phyloP scores from a whole-genome alignment of 306 rosid genomes.

The Hylodesmum podocarpum region DNA sequence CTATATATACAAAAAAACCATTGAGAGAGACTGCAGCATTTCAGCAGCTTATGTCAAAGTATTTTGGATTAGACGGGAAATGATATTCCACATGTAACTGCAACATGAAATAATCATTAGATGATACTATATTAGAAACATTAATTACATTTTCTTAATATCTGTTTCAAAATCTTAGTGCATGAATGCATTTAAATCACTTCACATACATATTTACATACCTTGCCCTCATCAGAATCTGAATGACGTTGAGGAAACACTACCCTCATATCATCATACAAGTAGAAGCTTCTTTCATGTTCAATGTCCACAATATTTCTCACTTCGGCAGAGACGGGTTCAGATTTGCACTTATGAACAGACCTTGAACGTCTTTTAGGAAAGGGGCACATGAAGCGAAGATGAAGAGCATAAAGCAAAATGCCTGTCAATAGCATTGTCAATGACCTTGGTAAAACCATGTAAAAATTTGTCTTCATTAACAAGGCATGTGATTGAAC shows the following conservation, averaged over 20 bases:
- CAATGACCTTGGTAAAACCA: slow-evolving; percentile 40
- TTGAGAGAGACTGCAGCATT: slow-evolving; percentile 1
- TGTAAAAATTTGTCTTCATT: slow-evolving; percentile 27
- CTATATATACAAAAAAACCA: slow-evolving; percentile 15
- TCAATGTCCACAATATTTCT: slow-evolving; percentile 35
- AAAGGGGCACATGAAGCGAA: slow-evolving; percentile 59
- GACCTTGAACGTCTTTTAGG: slow-evolving; percentile 60
- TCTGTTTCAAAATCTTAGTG: too few species aligned
- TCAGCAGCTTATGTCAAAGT: slow-evolving; percentile 61
- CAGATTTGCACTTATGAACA: slow-evolving; percentile 52
- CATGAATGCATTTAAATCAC: slow-evolving; percentile 7
- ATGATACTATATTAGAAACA: too few species aligned
- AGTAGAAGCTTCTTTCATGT: slow-evolving; percentile 71
- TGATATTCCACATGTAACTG: slow-evolving; percentile 83
- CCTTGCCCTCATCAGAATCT: slow-evolving; percentile 91
- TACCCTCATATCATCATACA: slow-evolving; percentile 73
- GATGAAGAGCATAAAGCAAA: slow-evolving; percentile 75
- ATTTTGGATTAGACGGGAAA: slow-evolving; percentile 75
- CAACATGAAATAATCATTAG: slow-evolving; percentile 21
- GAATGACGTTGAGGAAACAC: slow-evolving; percentile 92
- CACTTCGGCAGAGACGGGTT: slow-evolving; percentile 34
- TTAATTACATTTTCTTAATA: too few species aligned
- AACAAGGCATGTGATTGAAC: slow-evolving; percentile 17
- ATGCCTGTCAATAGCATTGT: slow-evolving; percentile 41
- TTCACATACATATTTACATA: slow-evolving; percentile 27